Conservation (phyloP, 2,329 filamentous ascomycete species). For the Aspergillus aculeatinus region DNA sequence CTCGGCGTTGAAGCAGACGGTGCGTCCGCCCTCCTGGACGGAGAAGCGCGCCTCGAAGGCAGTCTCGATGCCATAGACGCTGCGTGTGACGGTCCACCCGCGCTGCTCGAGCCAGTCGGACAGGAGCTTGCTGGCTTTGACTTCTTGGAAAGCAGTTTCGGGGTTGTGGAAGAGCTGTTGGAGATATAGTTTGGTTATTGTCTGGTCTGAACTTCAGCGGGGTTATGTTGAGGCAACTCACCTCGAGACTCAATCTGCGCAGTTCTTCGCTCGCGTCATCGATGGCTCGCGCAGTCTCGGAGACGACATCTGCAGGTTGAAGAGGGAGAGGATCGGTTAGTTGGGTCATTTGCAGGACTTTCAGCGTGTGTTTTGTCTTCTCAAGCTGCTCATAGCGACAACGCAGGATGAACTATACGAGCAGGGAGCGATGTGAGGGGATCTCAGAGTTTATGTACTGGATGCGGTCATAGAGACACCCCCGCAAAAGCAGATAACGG, state of each 20-base stretch:
- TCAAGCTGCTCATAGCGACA: too few species aligned
- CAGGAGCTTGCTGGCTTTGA: background rate
- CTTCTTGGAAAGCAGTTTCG: background rate
- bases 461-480: background rate
- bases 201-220: background rate
- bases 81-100: background rate
- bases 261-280: slow-evolving; percentile 1
- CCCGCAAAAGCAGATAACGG: background rate
- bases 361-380: too few species aligned
- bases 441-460: too few species aligned
- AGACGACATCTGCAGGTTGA: background rate
- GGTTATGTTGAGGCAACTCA: background rate
- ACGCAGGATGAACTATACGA: too few species aligned
- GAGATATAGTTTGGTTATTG: background rate
- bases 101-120: slow-evolving; percentile 2
- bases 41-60: background rate
- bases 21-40: background rate
- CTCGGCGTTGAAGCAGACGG: background rate
- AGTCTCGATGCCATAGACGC: slow-evolving; percentile 1
- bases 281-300: background rate
- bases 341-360: background rate
- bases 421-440: too few species aligned
- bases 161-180: background rate
- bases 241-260: background rate
- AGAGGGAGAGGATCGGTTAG: background rate